Base-by-base conservation (phyloP, 345 rosid species). In the Salix viminalis region DNA sequence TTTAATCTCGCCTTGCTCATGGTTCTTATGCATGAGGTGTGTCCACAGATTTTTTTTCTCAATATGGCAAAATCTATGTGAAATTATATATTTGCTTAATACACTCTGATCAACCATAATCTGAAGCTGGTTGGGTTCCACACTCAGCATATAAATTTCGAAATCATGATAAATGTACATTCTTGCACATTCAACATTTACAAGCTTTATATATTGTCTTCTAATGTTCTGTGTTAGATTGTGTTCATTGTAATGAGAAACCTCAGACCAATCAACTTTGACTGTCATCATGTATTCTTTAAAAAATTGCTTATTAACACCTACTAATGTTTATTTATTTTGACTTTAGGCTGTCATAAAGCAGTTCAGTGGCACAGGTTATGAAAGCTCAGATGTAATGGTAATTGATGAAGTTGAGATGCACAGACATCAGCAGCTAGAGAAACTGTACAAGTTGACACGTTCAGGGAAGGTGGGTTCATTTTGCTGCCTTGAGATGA, bases 381-480 rank as follows among this genome's bases (percentile, higher is more conserved):
- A 95, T 73, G 98, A 93, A 70, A 90, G 94, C 84, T 95, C 99
- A 1, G 92, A 84, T 83, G 92, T 90, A 12, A 71, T 95, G 89
- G 97, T 93, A 75, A 93, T 90, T 71, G 99, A 95, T 71, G 98
- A 95, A 85, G 81, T 91, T 2, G 99, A 93, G 87, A 76, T 95
- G 96, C 97, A 93, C 72, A 90, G 99, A 54, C 99, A 95, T 88
- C 96, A 91, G 18, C 97, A 95, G 65, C 87, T 95, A 48, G 97
- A 95, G 71, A 95, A 95, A 69, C 87, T 93, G 72, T 95, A 95
- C 84, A 86, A 89, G 42, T 80, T 90, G 62, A 95, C 99, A 76
- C 97, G 97, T 68, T 80, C 92, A 15, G 93, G 87, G 14, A 93
- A 89, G 96, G 99, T 95, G 75, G 52, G 67, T 16, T 46, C 0